These are phyloP conservation scores for Rhizopogon vulgaris DNA, from an alignment of 768 basidiomycete genomes.

Conservation along the genomic window DNA sequence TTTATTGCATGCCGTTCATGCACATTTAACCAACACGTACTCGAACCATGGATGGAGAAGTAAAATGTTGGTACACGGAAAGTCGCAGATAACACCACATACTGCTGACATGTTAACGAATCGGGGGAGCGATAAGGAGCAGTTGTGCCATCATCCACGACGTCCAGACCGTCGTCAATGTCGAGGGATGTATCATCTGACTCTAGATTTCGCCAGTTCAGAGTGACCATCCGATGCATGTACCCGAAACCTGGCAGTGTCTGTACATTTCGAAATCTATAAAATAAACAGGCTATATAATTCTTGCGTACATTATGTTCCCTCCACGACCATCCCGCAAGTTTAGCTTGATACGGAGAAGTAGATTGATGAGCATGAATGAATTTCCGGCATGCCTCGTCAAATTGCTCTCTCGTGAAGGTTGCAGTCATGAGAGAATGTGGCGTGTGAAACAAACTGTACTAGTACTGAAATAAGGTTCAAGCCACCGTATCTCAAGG, in stretches of 20 bases:
- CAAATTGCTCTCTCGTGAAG: constrained; percentile 53
- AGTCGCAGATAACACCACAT: constrained; percentile 69
- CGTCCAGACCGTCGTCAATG: constrained; percentile 12
- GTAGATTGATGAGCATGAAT: constrained; percentile 24
- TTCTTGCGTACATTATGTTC: constrained; percentile 46
- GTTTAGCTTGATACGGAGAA: constrained; percentile 3
- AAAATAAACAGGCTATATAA: constrained; percentile 6
- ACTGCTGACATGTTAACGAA: constrained; percentile 49
- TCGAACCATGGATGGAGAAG: constrained; percentile 60
- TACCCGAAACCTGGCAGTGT: constrained; percentile 37
- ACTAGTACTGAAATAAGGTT: constrained; percentile 48
- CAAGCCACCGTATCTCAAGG: constrained; percentile 40
- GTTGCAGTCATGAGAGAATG: constrained; percentile 19
- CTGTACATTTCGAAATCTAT: constrained; percentile 18
- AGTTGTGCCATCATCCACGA: constrained; percentile 34
- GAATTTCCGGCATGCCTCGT: constrained; percentile 50
- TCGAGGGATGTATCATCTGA: constrained; percentile 4
- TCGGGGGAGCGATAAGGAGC: constrained; percentile 19
- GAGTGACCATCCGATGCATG: constrained; percentile 33
- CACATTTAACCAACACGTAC: constrained; percentile 42
- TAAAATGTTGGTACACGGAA: constrained; percentile 84
- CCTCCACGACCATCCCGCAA: constrained; percentile 52
- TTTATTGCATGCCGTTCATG: constrained; percentile 6
- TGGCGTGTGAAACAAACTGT: constrained; percentile 38
- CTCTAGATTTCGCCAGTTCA: constrained; percentile 11